phyloP scores from a whole-genome alignment of 176 grass and related monocot species.

The bread wheat (Triticum aestivum) region DNA sequence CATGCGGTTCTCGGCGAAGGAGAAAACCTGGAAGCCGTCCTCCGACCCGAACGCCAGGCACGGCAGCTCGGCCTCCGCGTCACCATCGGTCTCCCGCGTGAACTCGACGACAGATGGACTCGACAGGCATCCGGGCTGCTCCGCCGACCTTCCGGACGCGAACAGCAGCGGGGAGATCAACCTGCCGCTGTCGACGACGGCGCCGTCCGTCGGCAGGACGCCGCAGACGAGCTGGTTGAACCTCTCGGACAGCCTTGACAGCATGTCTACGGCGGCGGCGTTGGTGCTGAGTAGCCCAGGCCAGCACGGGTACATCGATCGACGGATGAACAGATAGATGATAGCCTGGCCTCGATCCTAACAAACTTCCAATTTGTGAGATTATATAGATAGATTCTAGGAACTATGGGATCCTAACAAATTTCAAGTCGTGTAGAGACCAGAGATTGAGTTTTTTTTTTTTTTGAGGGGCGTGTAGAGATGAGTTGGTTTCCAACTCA shows the following conservation, averaged over 20 bases:
- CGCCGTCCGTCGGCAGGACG: background rate
- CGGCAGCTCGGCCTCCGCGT: background rate
- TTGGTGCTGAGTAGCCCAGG: background rate
- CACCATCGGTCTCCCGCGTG: background rate
- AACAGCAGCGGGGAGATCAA: background rate
- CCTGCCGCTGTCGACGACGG: background rate
- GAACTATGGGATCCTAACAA: too few species aligned
- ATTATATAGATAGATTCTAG: too few species aligned
- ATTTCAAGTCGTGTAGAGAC: too few species aligned
- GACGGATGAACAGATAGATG: too few species aligned
- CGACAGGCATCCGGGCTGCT: background rate
- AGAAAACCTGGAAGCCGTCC: conserved; percentile 15
- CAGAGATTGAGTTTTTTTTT: too few species aligned
- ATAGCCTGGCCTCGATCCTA: too few species aligned
- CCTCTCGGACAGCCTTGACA: background rate
- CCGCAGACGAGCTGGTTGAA: background rate
- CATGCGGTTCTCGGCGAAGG: background rate
- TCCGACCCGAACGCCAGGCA: conserved; percentile 25
- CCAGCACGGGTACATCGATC: background rate
- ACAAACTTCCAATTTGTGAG: too few species aligned
- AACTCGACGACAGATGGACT: background rate
- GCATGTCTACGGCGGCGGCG: background rate
- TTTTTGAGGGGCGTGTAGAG: too few species aligned
- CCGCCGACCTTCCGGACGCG: background rate
- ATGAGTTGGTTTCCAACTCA: too few species aligned